A percentile compares a stretch with the other conserved stretches of the same genome.
These are phyloP conservation scores for Ceratocystis cacaofunesta DNA, from an alignment of 2,329 filamentous ascomycete species.

Conservation along the genomic window DNA sequence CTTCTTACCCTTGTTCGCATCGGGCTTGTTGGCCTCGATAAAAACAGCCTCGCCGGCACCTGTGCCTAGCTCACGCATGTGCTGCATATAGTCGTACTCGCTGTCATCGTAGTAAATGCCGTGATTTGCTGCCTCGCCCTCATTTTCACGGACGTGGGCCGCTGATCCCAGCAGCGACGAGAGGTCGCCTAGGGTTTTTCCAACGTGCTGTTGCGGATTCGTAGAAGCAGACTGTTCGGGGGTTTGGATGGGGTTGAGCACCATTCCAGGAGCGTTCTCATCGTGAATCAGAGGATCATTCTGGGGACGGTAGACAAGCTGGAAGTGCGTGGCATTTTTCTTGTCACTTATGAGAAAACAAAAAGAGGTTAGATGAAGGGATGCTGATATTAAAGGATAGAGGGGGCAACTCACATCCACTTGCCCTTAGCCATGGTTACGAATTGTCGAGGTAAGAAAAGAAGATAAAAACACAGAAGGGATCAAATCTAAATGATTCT, in stretches of 20 bases:
- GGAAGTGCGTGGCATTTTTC: slow-evolving; percentile 83
- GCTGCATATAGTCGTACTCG: slow-evolving; percentile 98
- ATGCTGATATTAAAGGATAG: not conserved
- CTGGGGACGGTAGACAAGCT: slow-evolving; percentile 87
- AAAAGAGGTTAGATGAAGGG: slow-evolving; percentile 16
- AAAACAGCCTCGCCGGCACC: slow-evolving; percentile 61
- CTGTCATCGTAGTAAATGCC: slow-evolving; percentile 92
- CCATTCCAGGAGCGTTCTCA: slow-evolving; percentile 71
- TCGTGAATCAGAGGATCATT: slow-evolving; percentile 97
- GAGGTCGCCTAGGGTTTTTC: slow-evolving; percentile 59
- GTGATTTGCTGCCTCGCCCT: slow-evolving; percentile 88
- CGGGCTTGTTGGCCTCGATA: slow-evolving; percentile 53
- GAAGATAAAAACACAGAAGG: not conserved
- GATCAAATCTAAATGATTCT: not conserved
- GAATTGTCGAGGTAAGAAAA: not conserved
- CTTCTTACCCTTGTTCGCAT: slow-evolving; percentile 50
- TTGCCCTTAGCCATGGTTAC: slow-evolving; percentile 58
- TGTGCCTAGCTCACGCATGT: slow-evolving; percentile 72
- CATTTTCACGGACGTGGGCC: slow-evolving; percentile 61
- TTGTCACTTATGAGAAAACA: slow-evolving; percentile 44
- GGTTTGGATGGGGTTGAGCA: slow-evolving; percentile 55
- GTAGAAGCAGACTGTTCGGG: slow-evolving; percentile 29
- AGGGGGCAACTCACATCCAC: slow-evolving; percentile 40
- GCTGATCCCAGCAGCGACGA: slow-evolving; percentile 58
- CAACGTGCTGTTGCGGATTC: not conserved